These are phyloP conservation scores for Aspergillus baeticus DNA, from an alignment of 495 filamentous ascomycete genomes.

Conservation along the genomic window DNA sequence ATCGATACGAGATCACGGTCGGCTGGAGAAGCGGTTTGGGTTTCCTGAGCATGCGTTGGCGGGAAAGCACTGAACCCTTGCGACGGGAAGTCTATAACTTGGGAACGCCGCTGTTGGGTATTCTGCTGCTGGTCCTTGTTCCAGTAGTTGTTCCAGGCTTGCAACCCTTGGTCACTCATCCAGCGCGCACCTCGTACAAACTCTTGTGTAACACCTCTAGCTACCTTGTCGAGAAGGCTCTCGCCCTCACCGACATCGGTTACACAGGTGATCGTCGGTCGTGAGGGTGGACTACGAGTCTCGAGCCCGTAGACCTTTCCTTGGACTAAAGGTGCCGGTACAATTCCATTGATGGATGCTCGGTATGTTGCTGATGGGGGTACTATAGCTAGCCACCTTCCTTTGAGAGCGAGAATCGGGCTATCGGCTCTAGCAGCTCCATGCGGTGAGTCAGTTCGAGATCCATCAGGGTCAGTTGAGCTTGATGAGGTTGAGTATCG, in stretches of 20 bases:
- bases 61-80: conserved; percentile 56
- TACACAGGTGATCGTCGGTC: conserved; percentile 70
- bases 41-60: conserved; percentile 67
- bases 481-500: conserved; percentile 55
- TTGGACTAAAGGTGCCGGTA: conserved; percentile 39
- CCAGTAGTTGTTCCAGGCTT: conserved; percentile 90
- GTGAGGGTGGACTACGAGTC: conserved; percentile 68
- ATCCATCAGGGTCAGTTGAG: conserved; percentile 52
- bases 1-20: conserved; percentile 84
- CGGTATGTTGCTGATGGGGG: conserved; percentile 67
- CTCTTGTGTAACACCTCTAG: conserved; percentile 85
- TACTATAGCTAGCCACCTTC: conserved; percentile 82
- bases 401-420: conserved; percentile 72
- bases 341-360: conserved; percentile 62
- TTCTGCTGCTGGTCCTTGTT: conserved; percentile 55
- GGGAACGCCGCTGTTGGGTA: conserved; percentile 25
- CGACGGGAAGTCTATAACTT: conserved; percentile 26
- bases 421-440: conserved; percentile 46
- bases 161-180: conserved; percentile 81
- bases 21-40: conserved; percentile 41
- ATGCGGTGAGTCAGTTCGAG: conserved; percentile 47
- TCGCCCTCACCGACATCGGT: conserved; percentile 79
- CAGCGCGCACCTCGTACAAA: conserved; percentile 84
- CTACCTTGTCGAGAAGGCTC: conserved; percentile 78
- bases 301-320: conserved; percentile 65